These are phyloP conservation scores for Chrysoporthe austroafricana DNA, from an alignment of 2,329 filamentous ascomycete species.

Conservation along the genomic window DNA sequence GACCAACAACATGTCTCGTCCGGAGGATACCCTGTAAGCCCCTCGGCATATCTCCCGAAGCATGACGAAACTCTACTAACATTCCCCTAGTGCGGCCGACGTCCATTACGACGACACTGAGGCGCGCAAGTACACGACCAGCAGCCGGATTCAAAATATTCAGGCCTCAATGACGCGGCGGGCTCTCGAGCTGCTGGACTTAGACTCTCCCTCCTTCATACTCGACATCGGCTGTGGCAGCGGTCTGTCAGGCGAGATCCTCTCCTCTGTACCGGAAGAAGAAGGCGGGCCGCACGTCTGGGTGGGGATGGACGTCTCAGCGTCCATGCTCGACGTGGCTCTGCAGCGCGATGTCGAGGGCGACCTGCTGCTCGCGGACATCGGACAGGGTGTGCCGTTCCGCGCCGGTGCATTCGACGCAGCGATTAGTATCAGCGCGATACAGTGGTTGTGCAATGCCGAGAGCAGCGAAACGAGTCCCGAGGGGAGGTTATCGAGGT, in stretches of 20 bases:
- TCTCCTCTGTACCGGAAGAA: conserved; percentile 70
- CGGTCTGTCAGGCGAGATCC: conserved; percentile 90
- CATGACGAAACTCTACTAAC: conserved; percentile 30
- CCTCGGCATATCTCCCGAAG: conserved; percentile 24
- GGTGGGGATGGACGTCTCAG: conserved; percentile 96
- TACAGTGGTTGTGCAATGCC: conserved; percentile 99
- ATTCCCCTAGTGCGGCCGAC: conserved; percentile 74
- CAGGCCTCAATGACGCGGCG: conserved; percentile 94
- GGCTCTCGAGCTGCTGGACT: conserved; percentile 87
- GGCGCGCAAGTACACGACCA: conserved; percentile 96
- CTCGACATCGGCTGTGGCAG: conserved; percentile 97
- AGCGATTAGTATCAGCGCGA: conserved; percentile 89
- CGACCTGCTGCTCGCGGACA: conserved; percentile 91
- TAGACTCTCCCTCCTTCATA: conserved; percentile 79
- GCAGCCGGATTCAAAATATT: conserved; percentile 92
- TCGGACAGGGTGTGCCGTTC: conserved; percentile 94
- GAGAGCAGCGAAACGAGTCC: conserved; percentile 85
- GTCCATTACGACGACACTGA: conserved; percentile 97
- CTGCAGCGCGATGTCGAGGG: conserved; percentile 91
- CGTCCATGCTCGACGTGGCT: conserved; percentile 95
- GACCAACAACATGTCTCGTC: conserved; percentile 75
- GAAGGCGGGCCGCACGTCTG: conserved; percentile 88
- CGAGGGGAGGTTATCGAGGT: conserved; percentile 75
- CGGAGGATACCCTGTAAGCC: conserved; percentile 87
- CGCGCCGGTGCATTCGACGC: conserved; percentile 91